Percentiles rank a stretch among this genome's conserved stretches.
Conservation (phyloP, 106 monocot species). For the Apostasia shenzhenica region DNA sequence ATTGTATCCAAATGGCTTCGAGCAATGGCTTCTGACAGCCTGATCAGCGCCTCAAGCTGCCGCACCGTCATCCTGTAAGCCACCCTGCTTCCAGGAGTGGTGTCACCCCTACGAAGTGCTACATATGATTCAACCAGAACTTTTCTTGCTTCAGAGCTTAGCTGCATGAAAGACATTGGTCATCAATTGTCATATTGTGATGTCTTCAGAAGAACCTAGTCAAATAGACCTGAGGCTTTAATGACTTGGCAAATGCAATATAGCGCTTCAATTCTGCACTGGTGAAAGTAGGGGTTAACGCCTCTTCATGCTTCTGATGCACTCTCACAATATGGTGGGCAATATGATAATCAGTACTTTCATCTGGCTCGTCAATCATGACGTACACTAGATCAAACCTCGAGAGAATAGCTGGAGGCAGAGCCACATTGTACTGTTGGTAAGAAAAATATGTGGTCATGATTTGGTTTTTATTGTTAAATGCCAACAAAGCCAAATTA, state of each 20-base stretch:
- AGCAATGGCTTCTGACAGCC: slow-evolving; percentile 95
- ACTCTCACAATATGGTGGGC: slow-evolving; percentile 99
- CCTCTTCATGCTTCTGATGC: slow-evolving; percentile 88
- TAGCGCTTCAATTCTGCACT: slow-evolving; percentile 90
- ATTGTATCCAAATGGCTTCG: slow-evolving; percentile 72
- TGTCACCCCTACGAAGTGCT: slow-evolving; percentile 77
- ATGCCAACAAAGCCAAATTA: not conserved
- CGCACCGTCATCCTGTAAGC: slow-evolving; percentile 98
- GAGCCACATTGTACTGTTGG: slow-evolving; percentile 89
- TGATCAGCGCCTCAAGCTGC: slow-evolving; percentile 89
- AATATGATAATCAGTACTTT: slow-evolving; percentile 87
- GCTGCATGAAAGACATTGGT: slow-evolving; percentile 30
- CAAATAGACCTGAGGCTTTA: slow-evolving; percentile 75
- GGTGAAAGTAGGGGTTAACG: slow-evolving; percentile 84
- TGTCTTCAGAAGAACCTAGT: not conserved
- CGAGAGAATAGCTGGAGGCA: slow-evolving; percentile 78
- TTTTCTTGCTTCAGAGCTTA: slow-evolving; percentile 75
- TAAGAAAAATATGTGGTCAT: slow-evolving; percentile 6
- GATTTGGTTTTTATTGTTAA: not conserved
- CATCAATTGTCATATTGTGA: not conserved
- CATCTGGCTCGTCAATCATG: slow-evolving; percentile 99
- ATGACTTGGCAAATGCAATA: slow-evolving; percentile 78
- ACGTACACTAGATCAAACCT: slow-evolving; percentile 81
- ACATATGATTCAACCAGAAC: slow-evolving; percentile 94
- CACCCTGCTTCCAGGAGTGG: slow-evolving; percentile 94